phyloP scores from a whole-genome alignment of 345 rosid species.

The Populus nigra region DNA sequence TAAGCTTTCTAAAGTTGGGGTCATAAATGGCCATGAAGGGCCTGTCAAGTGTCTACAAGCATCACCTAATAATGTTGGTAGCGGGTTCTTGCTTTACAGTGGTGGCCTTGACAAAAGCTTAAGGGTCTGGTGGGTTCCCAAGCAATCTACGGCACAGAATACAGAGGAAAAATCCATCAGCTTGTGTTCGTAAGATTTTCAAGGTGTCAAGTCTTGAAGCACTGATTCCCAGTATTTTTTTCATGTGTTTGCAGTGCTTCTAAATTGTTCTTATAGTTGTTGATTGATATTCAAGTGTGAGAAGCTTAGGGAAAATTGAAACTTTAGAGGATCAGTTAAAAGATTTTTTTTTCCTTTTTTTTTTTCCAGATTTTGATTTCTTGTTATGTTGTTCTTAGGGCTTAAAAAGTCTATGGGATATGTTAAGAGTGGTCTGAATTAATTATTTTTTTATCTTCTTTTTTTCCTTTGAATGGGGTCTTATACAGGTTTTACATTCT shows the following conservation, averaged over 20 bases:
- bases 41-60: constrained; percentile 36
- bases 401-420: neutral
- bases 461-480: neutral
- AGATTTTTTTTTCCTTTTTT: neutral
- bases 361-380: constrained; percentile 5
- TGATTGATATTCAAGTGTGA: constrained; percentile 5
- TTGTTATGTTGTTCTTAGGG: neutral
- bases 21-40: constrained; percentile 29
- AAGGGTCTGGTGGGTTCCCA: constrained; percentile 49
- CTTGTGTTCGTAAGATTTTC: constrained; percentile 5
- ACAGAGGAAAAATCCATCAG: constrained; percentile 10
- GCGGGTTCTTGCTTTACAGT: constrained; percentile 34
- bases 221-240: constrained; percentile 26
- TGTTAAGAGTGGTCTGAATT: neutral
- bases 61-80: constrained; percentile 21
- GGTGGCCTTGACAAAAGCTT: constrained; percentile 32
- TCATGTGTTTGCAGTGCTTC: constrained; percentile 39
- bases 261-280: neutral
- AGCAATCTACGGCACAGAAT: constrained; percentile 16
- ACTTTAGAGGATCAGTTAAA: neutral
- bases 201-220: constrained; percentile 18
- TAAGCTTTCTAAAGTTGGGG: constrained; percentile 14
- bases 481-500: neutral
- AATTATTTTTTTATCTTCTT: neutral
- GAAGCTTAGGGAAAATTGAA: neutral